A percentile compares a stretch with the other conserved stretches of the same genome.
Evolutionary conservation across 129 eudicot genomes (phyloP).

Genomic region (sunflower (Helianthus annuus)): HanXRQr2.0-SUNRISE NC_035434.2:126895189-126895688

Average conservation of each 20-base stretch:
- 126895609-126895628: conserved; percentile 23
- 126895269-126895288: no score
- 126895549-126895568: conserved; percentile 32
- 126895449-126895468: conserved; percentile 40
- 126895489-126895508: conserved; percentile 27
- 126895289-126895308: no score
- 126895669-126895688: conserved; percentile 16
- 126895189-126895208: no score
- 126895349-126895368: background rate
- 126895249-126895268: no score
- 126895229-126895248: no score
- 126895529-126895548: conserved; percentile 31
- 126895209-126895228: no score
- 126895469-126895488: conserved; percentile 16
- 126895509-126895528: conserved; percentile 26
- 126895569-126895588: conserved; percentile 41
- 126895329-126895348: background rate
- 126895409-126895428: conserved; percentile 15
- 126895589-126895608: conserved; percentile 36
- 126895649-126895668: conserved; percentile 31
- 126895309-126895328: background rate
- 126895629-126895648: conserved; percentile 31
- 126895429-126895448: conserved; percentile 18
- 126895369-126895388: background rate
- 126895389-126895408: background rate